These are phyloP conservation scores for Leucoagaricus sp. DNA, from an alignment of 1,284 basidiomycete species.

Conservation along the genomic window DNA sequence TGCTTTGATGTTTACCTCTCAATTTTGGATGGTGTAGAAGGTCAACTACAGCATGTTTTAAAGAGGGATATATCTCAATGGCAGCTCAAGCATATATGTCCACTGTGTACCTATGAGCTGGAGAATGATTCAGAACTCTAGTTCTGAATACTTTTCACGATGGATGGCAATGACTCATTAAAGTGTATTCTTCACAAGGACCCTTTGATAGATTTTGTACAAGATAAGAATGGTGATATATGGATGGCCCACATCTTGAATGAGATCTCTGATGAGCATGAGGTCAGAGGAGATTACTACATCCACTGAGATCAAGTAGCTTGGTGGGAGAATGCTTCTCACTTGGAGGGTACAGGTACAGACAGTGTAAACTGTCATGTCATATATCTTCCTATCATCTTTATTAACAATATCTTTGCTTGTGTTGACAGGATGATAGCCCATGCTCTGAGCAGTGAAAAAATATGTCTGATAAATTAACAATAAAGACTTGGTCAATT, in stretches of 20 bases:
- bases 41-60: not conserved
- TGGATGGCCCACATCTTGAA: not conserved
- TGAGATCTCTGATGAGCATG: not conserved
- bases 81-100: not conserved
- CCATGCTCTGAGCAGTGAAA: slow-evolving; percentile 18
- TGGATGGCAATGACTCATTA: slow-evolving; percentile 13
- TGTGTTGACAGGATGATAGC: no score
- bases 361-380: no score
- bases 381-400: no score
- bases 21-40: not conserved
- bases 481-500: slow-evolving; percentile 27
- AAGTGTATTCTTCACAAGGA: not conserved
- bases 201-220: not conserved
- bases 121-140: not conserved
- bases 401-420: no score
- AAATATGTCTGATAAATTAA: slow-evolving; percentile 26
- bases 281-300: not conserved
- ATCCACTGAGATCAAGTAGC: not conserved
- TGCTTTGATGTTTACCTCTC: not conserved
- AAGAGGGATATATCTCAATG: not conserved
- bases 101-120: slow-evolving; percentile 5
- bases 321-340: not conserved
- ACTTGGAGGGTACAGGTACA: no score
- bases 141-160: slow-evolving; percentile 4
- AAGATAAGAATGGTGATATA: not conserved